Evolutionary conservation across 768 basidiomycete genomes (phyloP).

Genomic region (Mycena galericulata): DNA sequence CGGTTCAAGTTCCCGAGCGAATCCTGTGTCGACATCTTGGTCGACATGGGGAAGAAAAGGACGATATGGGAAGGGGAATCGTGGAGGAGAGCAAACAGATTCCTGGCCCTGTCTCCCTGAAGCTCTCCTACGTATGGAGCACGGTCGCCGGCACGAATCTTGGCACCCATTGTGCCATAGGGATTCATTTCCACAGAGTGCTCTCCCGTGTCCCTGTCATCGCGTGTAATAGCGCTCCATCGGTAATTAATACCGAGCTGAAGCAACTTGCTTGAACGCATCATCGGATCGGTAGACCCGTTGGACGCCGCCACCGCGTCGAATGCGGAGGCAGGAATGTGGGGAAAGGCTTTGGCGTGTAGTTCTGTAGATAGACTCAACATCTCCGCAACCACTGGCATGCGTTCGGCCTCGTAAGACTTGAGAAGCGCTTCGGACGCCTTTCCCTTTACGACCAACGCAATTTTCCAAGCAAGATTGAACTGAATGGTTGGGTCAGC

Average conservation of each 20-base stretch:
- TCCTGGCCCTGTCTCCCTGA: neutral
- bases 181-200: neutral
- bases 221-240: slow-evolving; percentile 4
- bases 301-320: too few species aligned
- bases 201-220: slow-evolving; percentile 1
- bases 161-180: slow-evolving; percentile 6
- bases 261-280: slow-evolving; percentile 17
- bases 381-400: slow-evolving; percentile 53
- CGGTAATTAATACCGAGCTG: slow-evolving; percentile 28
- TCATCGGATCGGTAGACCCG: slow-evolving; percentile 10
- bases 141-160: slow-evolving; percentile 10
- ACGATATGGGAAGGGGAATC: neutral
- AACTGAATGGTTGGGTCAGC: slow-evolving; percentile 16
- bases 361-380: slow-evolving; percentile 42
- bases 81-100: slow-evolving; percentile 10
- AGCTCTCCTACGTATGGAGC: slow-evolving; percentile 2
- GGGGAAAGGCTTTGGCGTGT: slow-evolving; percentile 11
- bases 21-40: neutral
- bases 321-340: slow-evolving; percentile 13
- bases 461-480: slow-evolving; percentile 42
- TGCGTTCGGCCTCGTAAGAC: slow-evolving; percentile 44
- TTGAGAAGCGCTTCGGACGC: slow-evolving; percentile 34
- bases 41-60: neutral
- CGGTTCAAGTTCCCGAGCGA: neutral
- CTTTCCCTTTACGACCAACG: slow-evolving; percentile 35